Evolutionary conservation across 257 asterid species (phyloP).

Genomic region (Solanum etuberosum): DNA sequence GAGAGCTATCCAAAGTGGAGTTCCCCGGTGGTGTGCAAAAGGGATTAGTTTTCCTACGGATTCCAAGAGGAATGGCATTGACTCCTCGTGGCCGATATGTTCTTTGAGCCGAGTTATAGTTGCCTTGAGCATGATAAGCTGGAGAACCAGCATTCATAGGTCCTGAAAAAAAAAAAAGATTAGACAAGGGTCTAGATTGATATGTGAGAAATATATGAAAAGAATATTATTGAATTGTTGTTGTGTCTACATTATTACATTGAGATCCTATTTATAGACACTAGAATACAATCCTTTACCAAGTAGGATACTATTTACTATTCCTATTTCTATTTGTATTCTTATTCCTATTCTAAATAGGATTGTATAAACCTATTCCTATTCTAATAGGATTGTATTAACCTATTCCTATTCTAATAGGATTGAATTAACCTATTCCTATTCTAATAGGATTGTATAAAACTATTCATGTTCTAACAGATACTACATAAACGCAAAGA

Average conservation of each 20-base stretch:
- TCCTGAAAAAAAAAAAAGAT: constrained; percentile 16
- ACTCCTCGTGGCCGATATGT: constrained; percentile 23
- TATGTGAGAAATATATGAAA: neutral
- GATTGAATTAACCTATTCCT: too few relatives aligned
- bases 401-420: too few relatives aligned
- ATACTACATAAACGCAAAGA: neutral
- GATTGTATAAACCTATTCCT: too few relatives aligned
- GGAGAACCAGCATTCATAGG: constrained; percentile 19
- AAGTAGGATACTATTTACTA: too few relatives aligned
- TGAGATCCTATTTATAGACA: neutral
- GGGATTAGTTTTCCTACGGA: constrained; percentile 19
- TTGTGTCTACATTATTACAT: neutral
- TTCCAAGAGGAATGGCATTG: constrained; percentile 20
- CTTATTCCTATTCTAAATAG: too few relatives aligned
- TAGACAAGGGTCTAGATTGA: neutral
- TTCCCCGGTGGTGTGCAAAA: constrained; percentile 19
- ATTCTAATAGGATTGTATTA: too few relatives aligned
- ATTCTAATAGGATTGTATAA: too few relatives aligned
- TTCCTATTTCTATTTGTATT: too few relatives aligned
- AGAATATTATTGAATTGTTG: neutral
- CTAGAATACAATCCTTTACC: neutral
- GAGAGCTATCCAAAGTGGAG: constrained; percentile 22
- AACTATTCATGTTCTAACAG: too few relatives aligned
- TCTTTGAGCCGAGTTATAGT: constrained; percentile 23
- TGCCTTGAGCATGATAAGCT: constrained; percentile 24